Conservation (phyloP, 345 rosid species). For the Erodium maritimum region DNA sequence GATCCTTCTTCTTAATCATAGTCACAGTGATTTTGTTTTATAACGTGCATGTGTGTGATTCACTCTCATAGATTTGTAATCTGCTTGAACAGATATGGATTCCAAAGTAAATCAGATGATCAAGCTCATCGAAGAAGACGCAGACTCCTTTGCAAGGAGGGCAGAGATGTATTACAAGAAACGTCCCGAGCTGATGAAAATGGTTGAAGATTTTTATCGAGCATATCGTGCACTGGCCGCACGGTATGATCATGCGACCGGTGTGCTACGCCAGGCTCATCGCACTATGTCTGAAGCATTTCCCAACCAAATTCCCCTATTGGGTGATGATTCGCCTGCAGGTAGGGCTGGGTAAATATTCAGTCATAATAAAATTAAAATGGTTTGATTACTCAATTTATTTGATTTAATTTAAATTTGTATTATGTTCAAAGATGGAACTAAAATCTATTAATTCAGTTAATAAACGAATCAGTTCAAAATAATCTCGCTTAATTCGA, state of each 20-base stretch:
- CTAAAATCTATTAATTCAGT: too few species aligned
- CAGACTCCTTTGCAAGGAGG: conserved; percentile 97
- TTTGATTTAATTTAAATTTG: too few species aligned
- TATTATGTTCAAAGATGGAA: too few species aligned
- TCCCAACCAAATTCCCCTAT: conserved; percentile 66
- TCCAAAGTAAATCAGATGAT: conserved; percentile 85
- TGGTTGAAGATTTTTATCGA: conserved; percentile 97
- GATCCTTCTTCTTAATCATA: too few species aligned
- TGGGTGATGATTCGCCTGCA: conserved; percentile 48
- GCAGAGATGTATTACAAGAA: conserved; percentile 98
- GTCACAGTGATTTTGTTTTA: too few species aligned
- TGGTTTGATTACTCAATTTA: too few species aligned
- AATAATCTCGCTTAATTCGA: too few species aligned
- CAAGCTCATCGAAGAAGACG: conserved; percentile 95
- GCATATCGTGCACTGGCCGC: conserved; percentile 96
- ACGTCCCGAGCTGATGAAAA: conserved; percentile 91
- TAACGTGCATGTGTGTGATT: too few species aligned
- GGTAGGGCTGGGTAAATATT: too few species aligned
- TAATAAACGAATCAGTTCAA: too few species aligned
- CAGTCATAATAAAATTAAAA: too few species aligned
- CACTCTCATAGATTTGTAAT: conserved; percentile 4
- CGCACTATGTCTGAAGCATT: conserved; percentile 85
- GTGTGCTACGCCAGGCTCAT: conserved; percentile 83
- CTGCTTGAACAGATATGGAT: conserved; percentile 69
- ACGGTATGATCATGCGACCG: conserved; percentile 93